A percentile compares a stretch with the other conserved stretches of the same genome.
phyloP scores from a whole-genome alignment of 306 rosid genomes.

The Vigna hirtella region DNA sequence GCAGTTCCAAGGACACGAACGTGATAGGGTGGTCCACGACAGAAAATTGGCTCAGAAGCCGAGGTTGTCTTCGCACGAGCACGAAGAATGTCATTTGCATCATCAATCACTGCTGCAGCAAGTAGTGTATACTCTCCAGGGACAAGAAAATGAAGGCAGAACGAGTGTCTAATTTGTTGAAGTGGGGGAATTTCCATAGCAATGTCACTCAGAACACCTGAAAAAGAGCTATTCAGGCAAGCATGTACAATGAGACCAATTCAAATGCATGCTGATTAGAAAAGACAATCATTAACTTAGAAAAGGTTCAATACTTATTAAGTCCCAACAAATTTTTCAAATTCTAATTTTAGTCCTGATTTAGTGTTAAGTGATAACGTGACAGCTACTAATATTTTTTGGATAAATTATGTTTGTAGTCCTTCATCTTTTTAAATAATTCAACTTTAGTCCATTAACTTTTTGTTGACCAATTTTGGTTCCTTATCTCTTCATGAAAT shows the following conservation, averaged over 20 bases:
- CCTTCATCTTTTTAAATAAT: too few relatives aligned
- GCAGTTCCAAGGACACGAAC: constrained; percentile 73
- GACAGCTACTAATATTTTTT: too few relatives aligned
- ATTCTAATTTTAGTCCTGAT: too few relatives aligned
- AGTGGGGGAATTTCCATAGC: constrained; percentile 84
- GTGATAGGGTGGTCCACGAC: constrained; percentile 93
- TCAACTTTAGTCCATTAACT: too few relatives aligned
- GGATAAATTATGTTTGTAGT: too few relatives aligned
- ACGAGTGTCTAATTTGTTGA: constrained; percentile 70
- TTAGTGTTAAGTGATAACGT: too few relatives aligned
- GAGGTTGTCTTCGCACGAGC: constrained; percentile 80
- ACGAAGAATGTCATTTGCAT: constrained; percentile 82
- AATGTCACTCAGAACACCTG: constrained; percentile 85
- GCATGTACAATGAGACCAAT: constrained; percentile 13
- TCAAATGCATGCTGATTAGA: constrained; percentile 23
- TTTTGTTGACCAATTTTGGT: too few relatives aligned
- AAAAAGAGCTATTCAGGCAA: constrained; percentile 9
- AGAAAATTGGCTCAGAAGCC: constrained; percentile 85
- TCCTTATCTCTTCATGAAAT: too few relatives aligned
- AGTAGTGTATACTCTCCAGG: constrained; percentile 90
- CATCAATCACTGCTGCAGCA: constrained; percentile 82
- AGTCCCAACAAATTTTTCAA: too few relatives aligned
- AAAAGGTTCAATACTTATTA: not conserved
- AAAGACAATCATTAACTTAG: not conserved
- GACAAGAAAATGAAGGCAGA: constrained; percentile 88